These are phyloP conservation scores for Fusarium sublunatum DNA, from an alignment of 2,329 filamentous ascomycete genomes.

Conservation along the genomic window DNA sequence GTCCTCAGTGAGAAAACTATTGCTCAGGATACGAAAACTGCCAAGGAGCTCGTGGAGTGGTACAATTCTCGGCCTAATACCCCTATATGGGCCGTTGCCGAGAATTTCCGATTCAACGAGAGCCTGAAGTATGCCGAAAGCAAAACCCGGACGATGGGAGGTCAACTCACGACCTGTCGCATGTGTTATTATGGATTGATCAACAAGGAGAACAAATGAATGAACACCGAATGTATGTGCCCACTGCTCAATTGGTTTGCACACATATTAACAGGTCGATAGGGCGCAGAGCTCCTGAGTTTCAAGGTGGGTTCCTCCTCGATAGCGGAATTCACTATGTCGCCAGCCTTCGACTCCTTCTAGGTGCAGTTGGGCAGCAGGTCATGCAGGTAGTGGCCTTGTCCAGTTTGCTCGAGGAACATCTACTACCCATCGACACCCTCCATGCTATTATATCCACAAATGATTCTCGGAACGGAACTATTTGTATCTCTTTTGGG, in stretches of 20 bases:
- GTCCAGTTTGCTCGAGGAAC: conserved; percentile 11
- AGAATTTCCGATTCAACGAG: conserved; percentile 28
- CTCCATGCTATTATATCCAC: conserved; percentile 1
- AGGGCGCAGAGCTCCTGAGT: conserved; percentile 16
- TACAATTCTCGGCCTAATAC: conserved; percentile 9
- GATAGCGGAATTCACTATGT: conserved; percentile 34
- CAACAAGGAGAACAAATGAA: neutral
- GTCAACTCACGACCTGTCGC: neutral
- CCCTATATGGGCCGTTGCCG: conserved; percentile 20
- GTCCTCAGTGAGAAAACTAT: conserved; percentile 8
- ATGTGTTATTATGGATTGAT: neutral
- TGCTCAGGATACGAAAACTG: neutral
- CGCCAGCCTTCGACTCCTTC: conserved; percentile 13
- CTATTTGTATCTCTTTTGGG: conserved; percentile 2
- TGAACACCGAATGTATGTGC: neutral
- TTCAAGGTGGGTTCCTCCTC: conserved; percentile 8
- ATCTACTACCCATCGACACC: conserved; percentile 22
- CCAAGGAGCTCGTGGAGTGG: neutral
- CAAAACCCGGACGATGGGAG: neutral
- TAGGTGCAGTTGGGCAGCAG: conserved; percentile 8
- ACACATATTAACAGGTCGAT: neutral
- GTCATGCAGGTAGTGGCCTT: conserved; percentile 5
- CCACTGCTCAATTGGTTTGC: no score
- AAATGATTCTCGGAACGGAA: neutral
- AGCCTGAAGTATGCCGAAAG: conserved; percentile 13